These are phyloP conservation scores for Aspergillus homomorphus DNA, from an alignment of 495 filamentous ascomycete species.

Conservation along the genomic window DNA sequence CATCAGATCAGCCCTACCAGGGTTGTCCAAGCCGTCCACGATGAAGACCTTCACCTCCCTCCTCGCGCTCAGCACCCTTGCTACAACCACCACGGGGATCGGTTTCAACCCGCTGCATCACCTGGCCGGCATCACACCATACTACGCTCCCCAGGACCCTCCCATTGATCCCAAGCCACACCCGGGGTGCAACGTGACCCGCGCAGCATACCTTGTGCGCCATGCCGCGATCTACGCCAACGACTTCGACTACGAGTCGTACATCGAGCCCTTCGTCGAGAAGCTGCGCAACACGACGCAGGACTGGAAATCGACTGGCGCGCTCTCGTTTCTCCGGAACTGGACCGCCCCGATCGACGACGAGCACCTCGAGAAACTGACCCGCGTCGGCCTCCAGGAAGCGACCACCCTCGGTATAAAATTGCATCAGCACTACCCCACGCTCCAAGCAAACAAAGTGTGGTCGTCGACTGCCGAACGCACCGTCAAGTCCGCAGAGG, in stretches of 20 bases:
- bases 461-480: conserved; percentile 22
- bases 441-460: conserved; percentile 13
- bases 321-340: conserved; percentile 16
- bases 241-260: conserved; percentile 26
- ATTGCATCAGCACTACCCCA: conserved; percentile 15
- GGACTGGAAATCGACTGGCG: conserved; percentile 12
- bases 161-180: conserved; percentile 16
- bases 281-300: conserved; percentile 20
- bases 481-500: conserved; percentile 18
- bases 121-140: conserved; percentile 17
- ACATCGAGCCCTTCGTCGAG: conserved; percentile 22
- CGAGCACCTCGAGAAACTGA: conserved; percentile 23
- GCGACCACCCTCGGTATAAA: conserved; percentile 13
- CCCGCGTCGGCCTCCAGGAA: conserved; percentile 19
- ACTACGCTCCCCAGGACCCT: conserved; percentile 17
- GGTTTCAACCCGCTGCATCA: conserved; percentile 22
- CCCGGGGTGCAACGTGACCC: conserved; percentile 22
- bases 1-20: background rate
- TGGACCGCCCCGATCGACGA: conserved; percentile 22
- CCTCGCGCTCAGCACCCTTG: background rate
- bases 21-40: background rate
- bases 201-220: conserved; percentile 23
- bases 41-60: conserved; percentile 4
- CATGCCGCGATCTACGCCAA: conserved; percentile 30
- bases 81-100: conserved; percentile 17